Evolutionary conservation across 306 rosid genomes (phyloP).

Genomic region (Acacia confusa): DNA sequence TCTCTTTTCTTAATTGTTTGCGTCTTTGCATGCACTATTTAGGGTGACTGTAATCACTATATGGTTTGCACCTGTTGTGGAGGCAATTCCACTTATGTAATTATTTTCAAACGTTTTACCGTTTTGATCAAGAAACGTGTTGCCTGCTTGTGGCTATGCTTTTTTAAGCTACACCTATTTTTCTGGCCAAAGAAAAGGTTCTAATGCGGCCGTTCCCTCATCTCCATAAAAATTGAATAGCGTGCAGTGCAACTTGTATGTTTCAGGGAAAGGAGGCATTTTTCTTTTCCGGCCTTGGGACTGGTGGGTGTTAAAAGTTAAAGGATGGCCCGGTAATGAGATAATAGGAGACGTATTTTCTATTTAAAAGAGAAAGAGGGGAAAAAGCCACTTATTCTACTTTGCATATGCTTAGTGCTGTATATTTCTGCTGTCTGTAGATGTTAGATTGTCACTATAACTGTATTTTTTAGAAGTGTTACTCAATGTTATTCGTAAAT

Average conservation of each 20-base stretch:
- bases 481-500: background rate
- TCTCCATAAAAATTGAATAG: slow-evolving; percentile 9
- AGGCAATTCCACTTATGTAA: background rate
- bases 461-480: background rate
- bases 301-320: background rate
- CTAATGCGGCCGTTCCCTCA: background rate
- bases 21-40: background rate
- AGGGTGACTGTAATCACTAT: background rate
- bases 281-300: background rate
- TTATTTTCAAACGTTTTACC: background rate
- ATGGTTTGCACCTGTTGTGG: background rate
- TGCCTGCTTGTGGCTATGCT: background rate
- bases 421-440: background rate
- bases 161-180: background rate
- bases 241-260: background rate
- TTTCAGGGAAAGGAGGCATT: background rate
- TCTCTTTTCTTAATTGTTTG: too few relatives aligned
- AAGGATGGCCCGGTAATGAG: background rate
- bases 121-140: background rate
- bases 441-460: background rate
- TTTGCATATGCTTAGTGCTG: slow-evolving; percentile 9
- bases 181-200: background rate
- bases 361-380: background rate
- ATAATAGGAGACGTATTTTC: background rate
- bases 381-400: background rate